Base-by-base conservation (phyloP, 78 protist genomes). In the Salpingoeca rosetta region DNA sequence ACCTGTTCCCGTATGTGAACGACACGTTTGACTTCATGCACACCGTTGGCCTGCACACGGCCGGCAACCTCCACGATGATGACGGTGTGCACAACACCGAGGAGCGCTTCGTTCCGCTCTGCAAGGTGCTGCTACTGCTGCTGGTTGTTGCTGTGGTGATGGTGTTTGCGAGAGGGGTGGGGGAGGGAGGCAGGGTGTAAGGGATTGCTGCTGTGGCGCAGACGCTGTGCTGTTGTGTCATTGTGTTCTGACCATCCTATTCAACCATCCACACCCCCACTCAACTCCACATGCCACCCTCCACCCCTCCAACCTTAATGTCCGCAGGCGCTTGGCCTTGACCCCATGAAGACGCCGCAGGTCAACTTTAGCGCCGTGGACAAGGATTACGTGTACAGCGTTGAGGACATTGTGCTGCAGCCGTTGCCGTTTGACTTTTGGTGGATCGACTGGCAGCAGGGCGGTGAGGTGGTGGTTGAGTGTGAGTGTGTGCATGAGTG, bases 381-480 rank as follows among this genome's bases (percentile, higher is more conserved):
- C 39, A 1, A 22, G 38, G 41, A 2, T 0, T 36, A 38, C 2
- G 25, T 2, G 28, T 0, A 38, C 0, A 37, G 0, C 0, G 65
- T 85, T 40, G 76, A 87, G 25, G 89, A 83, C 40, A 0, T 80
- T 38, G 89, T 90, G 76, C 43, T 92, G 74, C 17, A n/a, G 51
- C 89, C 87, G 37, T 12, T 86, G 38, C 91, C 92, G 24, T 38
- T 91, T 43, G 93, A 87, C 79, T 45, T 88, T 22, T 88, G 89
- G 91, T 87, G 92, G 89, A 38, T 87, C 56, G 92, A 86, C 84
- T 86, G 89, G 92, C 89, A 85, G 65, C 90, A 89, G 84, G 56
- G 26, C 31, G 65, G n/a, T n/a, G n/a, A n/a, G n/a, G n/a, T n/a
- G n/a, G n/a, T n/a, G n/a, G n/a, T n/a, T n/a, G n/a, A n/a, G n/a